phyloP scores from a whole-genome alignment of 208 protist species.

The Trypanosoma congolense region DNA sequence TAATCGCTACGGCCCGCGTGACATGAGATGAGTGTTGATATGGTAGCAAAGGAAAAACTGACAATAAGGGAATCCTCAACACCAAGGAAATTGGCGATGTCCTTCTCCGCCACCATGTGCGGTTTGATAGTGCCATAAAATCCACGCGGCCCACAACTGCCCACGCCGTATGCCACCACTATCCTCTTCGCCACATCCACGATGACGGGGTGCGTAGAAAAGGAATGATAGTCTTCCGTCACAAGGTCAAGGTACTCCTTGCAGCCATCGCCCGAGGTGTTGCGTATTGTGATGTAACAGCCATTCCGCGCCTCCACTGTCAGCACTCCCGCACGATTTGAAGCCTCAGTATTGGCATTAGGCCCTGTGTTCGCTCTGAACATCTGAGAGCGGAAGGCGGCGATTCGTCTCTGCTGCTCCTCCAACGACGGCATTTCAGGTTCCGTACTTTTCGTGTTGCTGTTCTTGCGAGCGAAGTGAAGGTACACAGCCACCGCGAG shows the following conservation, averaged over 20 bases:
- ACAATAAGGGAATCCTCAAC: slow-evolving; percentile 91
- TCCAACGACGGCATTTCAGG: slow-evolving; percentile 52
- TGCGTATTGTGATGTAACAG: slow-evolving; percentile 50
- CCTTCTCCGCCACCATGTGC: slow-evolving; percentile 91
- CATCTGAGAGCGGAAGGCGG: slow-evolving; percentile 49
- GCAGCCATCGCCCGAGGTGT: slow-evolving; percentile 17
- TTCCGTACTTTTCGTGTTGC: slow-evolving; percentile 3
- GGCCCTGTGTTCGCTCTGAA: slow-evolving; percentile 40
- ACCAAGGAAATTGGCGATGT: slow-evolving; percentile 85
- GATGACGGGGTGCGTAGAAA: slow-evolving; percentile 82
- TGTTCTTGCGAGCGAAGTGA: slow-evolving; percentile 12
- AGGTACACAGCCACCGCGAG: slow-evolving; percentile 40
- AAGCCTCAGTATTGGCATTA: slow-evolving; percentile 43
- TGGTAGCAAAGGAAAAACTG: slow-evolving; percentile 93
- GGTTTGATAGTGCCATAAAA: slow-evolving; percentile 98
- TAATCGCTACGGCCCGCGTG: slow-evolving; percentile 91
- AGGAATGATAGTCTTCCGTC: slow-evolving; percentile 92
- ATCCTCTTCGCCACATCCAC: slow-evolving; percentile 73
- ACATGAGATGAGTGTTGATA: slow-evolving; percentile 94
- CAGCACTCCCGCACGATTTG: slow-evolving; percentile 33
- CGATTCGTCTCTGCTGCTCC: slow-evolving; percentile 75
- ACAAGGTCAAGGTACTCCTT: slow-evolving; percentile 83
- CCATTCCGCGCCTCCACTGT: slow-evolving; percentile 49
- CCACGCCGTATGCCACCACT: slow-evolving; percentile 93
- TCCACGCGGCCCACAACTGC: slow-evolving; percentile 95